A percentile compares a stretch with the other conserved stretches of the same genome.
Conservation (phyloP, 441 rosid species). For the Omphalea diandra region DNA sequence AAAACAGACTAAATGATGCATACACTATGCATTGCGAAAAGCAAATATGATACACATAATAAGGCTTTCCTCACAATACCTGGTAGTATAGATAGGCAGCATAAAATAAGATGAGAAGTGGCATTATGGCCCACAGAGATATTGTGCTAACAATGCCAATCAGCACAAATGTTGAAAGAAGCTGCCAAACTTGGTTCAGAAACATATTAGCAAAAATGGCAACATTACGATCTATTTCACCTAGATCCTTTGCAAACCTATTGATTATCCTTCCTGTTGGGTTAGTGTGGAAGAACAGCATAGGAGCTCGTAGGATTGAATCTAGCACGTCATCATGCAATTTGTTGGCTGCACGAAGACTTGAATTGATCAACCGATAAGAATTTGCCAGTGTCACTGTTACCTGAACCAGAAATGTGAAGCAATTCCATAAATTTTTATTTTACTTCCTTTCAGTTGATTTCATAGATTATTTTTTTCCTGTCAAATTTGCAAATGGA, state of each 20-base stretch:
- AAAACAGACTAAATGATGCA: neutral
- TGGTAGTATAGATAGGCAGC: conserved; percentile 93
- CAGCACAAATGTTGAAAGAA: conserved; percentile 85
- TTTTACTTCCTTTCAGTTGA: neutral
- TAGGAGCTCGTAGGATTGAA: conserved; percentile 83
- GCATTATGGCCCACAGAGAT: conserved; percentile 98
- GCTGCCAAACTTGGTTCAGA: conserved; percentile 80
- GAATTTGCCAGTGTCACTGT: conserved; percentile 73
- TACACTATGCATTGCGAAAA: neutral
- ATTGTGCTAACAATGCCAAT: conserved; percentile 86
- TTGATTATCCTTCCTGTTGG: conserved; percentile 90
- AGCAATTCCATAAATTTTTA: conserved; percentile 2
- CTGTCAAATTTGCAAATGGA: neutral
- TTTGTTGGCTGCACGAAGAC: conserved; percentile 78
- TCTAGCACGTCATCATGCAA: conserved; percentile 82
- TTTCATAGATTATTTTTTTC: neutral
- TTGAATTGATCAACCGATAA: conserved; percentile 85
- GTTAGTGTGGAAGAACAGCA: conserved; percentile 94
- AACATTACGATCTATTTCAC: conserved; percentile 85
- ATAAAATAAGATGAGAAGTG: conserved; percentile 88
- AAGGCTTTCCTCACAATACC: conserved; percentile 41
- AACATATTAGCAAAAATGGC: conserved; percentile 67
- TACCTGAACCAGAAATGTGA: conserved; percentile 53
- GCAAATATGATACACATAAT: neutral
- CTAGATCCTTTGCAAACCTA: conserved; percentile 91